Evolutionary conservation across 1,139 yeast genomes (phyloP), one percentile per base, ranked within the genome.

Genomic region (Taiozyma sp.): DNA sequence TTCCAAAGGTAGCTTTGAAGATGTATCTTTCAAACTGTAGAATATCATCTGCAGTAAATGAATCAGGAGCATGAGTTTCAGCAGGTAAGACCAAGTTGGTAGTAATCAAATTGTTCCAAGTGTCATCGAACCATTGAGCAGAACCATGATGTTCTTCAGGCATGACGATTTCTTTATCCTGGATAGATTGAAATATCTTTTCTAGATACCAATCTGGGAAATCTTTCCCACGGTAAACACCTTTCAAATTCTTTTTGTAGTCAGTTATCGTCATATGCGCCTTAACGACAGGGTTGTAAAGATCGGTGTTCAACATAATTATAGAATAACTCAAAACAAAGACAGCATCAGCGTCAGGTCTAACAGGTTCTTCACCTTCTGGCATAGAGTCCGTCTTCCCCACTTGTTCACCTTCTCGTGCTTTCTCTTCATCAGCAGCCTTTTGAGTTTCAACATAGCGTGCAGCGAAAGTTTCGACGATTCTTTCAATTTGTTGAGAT

Each of bases 81-180:
- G 62, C 60, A 2, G 68, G 65, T 19, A 66, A 50, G 1, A 70
- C 69, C 4, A 69, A 65, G 29, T 61, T 82, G 66, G 73, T 66
- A 2, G 89, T 79, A 49, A 91, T 80, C 57, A 89, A 70, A 56
- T 88, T 87, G 61, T 87, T 86, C 99, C 99, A 95, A 19, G 86
- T 83, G 63, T 88, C 93, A 64, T 91, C 98, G 69, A 91, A 93
- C 83, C 96, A 86, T 62, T 87, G 90, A 45, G 83, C 84, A 3
- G 87, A 79, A 34, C 83, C 85, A 62, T 85, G 90, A 62, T 91
- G 98, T 64, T 95, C 99, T 61, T 93, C 99, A 0, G 99, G 98
- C 91, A 95, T 88, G 50, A 95, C 89, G 56, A 93, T 93, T 68
- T 95, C 99, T 48, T 88, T 80, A 50, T 85, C 89, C 56, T 81